phyloP scores from a whole-genome alignment of 2,329 filamentous ascomycete species.

The Verticillium nubilum region DNA sequence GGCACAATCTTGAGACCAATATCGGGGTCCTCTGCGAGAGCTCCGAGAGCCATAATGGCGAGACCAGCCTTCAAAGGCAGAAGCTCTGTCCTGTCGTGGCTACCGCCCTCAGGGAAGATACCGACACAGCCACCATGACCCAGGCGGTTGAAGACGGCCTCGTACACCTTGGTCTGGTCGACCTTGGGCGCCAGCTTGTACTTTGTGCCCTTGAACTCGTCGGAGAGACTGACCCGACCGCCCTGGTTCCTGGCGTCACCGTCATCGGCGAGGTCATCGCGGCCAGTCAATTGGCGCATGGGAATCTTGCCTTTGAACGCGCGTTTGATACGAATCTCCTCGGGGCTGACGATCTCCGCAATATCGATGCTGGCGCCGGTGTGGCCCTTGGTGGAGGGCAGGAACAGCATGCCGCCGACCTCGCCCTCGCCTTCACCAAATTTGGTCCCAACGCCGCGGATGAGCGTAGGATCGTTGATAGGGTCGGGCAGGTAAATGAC shows the following conservation, averaged over 20 bases:
- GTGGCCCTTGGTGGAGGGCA: constrained; percentile 76
- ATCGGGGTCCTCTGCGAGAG: constrained; percentile 76
- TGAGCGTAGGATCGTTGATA: constrained; percentile 72
- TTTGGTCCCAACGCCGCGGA: constrained; percentile 74
- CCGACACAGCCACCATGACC: constrained; percentile 83
- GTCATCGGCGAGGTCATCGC: constrained; percentile 63
- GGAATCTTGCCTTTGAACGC: constrained; percentile 74
- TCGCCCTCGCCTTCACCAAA: constrained; percentile 70
- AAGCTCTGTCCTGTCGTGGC: constrained; percentile 87
- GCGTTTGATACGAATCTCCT: constrained; percentile 82
- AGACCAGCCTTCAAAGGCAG: constrained; percentile 93
- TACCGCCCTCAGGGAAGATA: constrained; percentile 95
- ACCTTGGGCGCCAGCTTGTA: constrained; percentile 91
- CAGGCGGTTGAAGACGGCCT: constrained; percentile 83
- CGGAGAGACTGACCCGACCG: not conserved
- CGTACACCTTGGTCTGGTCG: constrained; percentile 89
- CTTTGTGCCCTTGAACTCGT: constrained; percentile 53
- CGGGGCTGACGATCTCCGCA: constrained; percentile 69
- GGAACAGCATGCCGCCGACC: constrained; percentile 75
- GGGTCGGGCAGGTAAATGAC: constrained; percentile 87
- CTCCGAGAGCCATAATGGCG: constrained; percentile 94
- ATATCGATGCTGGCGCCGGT: constrained; percentile 80
- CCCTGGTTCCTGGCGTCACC: constrained; percentile 58
- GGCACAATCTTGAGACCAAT: constrained; percentile 93
- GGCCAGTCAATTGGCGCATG: constrained; percentile 75